A percentile compares a stretch with the other conserved stretches of the same genome.
Evolutionary conservation across 495 filamentous ascomycete species (phyloP).

Genomic region (Lophiotrema nucula): DNA sequence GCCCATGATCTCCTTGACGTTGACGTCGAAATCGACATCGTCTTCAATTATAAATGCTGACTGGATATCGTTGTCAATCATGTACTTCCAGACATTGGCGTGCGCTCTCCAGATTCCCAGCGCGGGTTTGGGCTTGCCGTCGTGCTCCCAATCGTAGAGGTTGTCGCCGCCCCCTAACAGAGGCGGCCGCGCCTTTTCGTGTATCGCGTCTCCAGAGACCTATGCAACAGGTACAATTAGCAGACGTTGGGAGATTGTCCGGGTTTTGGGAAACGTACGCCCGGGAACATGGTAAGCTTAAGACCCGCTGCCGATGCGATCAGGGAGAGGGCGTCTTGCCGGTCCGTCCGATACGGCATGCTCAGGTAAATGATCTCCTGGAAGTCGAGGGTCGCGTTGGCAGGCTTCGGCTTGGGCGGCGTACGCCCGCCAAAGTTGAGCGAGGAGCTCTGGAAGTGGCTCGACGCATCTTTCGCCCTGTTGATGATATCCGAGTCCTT

Average conservation of each 20-base stretch:
- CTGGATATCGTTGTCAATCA: constrained; percentile 44
- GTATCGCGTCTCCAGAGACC: constrained; percentile 27
- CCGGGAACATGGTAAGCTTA: constrained; percentile 42
- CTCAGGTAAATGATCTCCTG: constrained; percentile 28
- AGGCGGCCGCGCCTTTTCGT: constrained; percentile 36
- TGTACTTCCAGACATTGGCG: constrained; percentile 41
- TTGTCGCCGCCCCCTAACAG: too few relatives aligned
- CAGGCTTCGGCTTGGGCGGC: constrained; percentile 9
- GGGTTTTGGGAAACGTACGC: constrained; percentile 30
- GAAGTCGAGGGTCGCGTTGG: constrained; percentile 29
- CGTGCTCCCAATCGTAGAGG: too few relatives aligned
- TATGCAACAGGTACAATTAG: not conserved
- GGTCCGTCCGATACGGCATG: constrained; percentile 40
- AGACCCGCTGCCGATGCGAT: constrained; percentile 39
- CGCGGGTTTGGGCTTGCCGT: constrained; percentile 10
- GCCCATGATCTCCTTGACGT: constrained; percentile 42
- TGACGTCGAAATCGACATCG: constrained; percentile 51
- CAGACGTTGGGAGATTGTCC: not conserved
- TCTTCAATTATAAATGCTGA: constrained; percentile 51
- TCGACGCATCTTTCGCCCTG: not conserved
- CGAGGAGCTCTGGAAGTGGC: not conserved
- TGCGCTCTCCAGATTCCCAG: constrained; percentile 45
- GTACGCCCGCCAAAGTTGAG: not conserved
- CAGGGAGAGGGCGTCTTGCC: constrained; percentile 44
- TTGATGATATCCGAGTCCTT: not conserved